Percentiles rank a stretch among this genome's conserved stretches.
These are phyloP conservation scores for Fraxinus xanthoxyloides DNA, from an alignment of 305 asterid genomes.

Conservation along the genomic window DNA sequence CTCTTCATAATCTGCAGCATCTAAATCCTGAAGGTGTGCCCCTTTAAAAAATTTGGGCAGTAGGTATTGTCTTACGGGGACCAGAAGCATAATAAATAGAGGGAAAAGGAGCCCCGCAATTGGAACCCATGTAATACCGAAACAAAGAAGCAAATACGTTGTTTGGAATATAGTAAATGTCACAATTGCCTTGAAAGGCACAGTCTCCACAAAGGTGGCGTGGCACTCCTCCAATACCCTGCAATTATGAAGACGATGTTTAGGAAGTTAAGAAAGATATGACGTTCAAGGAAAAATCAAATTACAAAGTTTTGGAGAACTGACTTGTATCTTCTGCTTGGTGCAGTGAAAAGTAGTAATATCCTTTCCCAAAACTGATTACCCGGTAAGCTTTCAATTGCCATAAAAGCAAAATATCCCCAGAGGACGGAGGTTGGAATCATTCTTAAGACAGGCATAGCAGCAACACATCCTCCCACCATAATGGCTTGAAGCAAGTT, in stretches of 20 bases:
- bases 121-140: constrained; percentile 90
- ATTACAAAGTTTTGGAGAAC: background rate
- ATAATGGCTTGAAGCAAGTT: constrained; percentile 70
- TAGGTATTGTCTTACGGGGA: constrained; percentile 71
- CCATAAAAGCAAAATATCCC: constrained; percentile 96
- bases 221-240: constrained; percentile 86
- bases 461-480: constrained; percentile 89
- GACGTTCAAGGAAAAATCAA: background rate
- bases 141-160: constrained; percentile 67
- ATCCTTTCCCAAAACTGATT: constrained; percentile 95
- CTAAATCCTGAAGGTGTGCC: constrained; percentile 79
- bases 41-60: constrained; percentile 77
- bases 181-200: constrained; percentile 78
- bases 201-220: constrained; percentile 79
- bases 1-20: constrained; percentile 89
- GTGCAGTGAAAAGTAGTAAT: constrained; percentile 73
- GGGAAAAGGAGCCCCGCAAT: constrained; percentile 85
- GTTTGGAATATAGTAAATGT: constrained; percentile 69
- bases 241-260: constrained; percentile 6
- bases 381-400: constrained; percentile 88
- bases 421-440: constrained; percentile 91
- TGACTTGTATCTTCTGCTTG: constrained; percentile 81
- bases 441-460: constrained; percentile 85
- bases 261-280: background rate
- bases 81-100: constrained; percentile 72